Conservation (phyloP, 2,329 filamentous ascomycete species). For the Nigrograna mackinnonii region DNA sequence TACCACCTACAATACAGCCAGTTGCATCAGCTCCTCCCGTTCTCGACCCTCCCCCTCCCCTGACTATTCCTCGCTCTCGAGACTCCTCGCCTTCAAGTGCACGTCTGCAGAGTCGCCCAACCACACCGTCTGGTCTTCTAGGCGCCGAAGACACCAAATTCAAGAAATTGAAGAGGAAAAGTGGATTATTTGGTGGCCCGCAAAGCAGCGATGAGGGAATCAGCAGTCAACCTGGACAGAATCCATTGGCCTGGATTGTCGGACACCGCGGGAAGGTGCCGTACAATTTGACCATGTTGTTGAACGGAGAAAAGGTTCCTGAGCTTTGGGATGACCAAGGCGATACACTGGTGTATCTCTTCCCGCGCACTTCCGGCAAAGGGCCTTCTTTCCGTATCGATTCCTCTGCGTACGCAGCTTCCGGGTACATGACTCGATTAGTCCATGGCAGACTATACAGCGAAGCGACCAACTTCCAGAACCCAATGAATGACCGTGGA, state of each 20-base stretch:
- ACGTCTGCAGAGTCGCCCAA: constrained; percentile 21
- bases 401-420: constrained; percentile 61
- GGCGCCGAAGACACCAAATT: constrained; percentile 10
- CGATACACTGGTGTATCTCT: constrained; percentile 67
- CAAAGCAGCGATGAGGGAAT: constrained; percentile 26
- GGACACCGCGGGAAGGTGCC: constrained; percentile 59
- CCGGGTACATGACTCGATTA: constrained; percentile 57
- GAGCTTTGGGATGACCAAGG: constrained; percentile 67
- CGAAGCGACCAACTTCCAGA: constrained; percentile 21
- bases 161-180: constrained; percentile 40
- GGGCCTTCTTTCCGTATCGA: constrained; percentile 65
- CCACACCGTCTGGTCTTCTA: constrained; percentile 14
- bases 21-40: constrained; percentile 21
- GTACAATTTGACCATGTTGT: constrained; percentile 57
- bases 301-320: constrained; percentile 55
- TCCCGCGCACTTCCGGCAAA: constrained; percentile 59
- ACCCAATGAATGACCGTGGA: constrained; percentile 22
- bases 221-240: constrained; percentile 3
- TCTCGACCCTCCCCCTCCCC: constrained; percentile 25
- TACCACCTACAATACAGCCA: constrained; percentile 30
- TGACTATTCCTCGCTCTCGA: constrained; percentile 21
- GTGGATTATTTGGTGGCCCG: constrained; percentile 33
- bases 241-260: constrained; percentile 60
- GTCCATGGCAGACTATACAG: constrained; percentile 58
- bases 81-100: constrained; percentile 23